Evolutionary conservation across 1,284 basidiomycete genomes (phyloP).

Genomic region (Volvariella volvacea): DNA sequence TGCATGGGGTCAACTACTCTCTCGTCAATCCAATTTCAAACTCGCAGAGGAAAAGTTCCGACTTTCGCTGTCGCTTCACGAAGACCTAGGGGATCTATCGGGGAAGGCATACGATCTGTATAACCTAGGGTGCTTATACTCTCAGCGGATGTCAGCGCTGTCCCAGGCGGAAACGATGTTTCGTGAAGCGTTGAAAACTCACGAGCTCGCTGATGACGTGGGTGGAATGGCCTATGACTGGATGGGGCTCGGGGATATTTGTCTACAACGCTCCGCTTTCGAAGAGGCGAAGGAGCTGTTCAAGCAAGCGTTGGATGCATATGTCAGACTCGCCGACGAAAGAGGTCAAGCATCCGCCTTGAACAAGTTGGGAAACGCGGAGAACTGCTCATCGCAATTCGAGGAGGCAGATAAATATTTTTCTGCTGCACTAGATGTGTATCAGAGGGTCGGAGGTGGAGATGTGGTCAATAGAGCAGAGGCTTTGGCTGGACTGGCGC

Average conservation of each 20-base stretch:
- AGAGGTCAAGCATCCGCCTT: constrained; percentile 11
- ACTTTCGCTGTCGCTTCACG: constrained; percentile 13
- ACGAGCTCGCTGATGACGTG: constrained; percentile 12
- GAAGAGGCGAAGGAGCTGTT: constrained; percentile 10
- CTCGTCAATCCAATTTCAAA: constrained; percentile 13
- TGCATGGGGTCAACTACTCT: constrained; percentile 19
- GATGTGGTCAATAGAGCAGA: constrained; percentile 16
- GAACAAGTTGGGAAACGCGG: constrained; percentile 10
- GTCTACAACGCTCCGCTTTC: constrained; percentile 12
- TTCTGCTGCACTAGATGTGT: constrained; percentile 10
- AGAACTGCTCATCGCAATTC: constrained; percentile 8
- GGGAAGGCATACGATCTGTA: constrained; percentile 19
- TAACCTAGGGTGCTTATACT: constrained; percentile 16
- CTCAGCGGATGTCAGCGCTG: constrained; percentile 9
- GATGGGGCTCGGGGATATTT: constrained; percentile 15
- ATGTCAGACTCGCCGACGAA: constrained; percentile 8
- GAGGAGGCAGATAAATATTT: constrained; percentile 13
- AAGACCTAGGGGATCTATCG: constrained; percentile 12
- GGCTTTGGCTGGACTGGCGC: constrained; percentile 15
- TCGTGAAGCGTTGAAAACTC: constrained; percentile 14
- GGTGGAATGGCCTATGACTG: constrained; percentile 18
- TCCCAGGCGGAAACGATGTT: too few species aligned
- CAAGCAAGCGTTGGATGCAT: constrained; percentile 8
- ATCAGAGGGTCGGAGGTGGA: constrained; percentile 10
- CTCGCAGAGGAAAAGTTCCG: constrained; percentile 17